Base-by-base conservation (phyloP, 2,329 filamentous ascomycete genomes). In the Hypoxylon rubiginosum region DNA sequence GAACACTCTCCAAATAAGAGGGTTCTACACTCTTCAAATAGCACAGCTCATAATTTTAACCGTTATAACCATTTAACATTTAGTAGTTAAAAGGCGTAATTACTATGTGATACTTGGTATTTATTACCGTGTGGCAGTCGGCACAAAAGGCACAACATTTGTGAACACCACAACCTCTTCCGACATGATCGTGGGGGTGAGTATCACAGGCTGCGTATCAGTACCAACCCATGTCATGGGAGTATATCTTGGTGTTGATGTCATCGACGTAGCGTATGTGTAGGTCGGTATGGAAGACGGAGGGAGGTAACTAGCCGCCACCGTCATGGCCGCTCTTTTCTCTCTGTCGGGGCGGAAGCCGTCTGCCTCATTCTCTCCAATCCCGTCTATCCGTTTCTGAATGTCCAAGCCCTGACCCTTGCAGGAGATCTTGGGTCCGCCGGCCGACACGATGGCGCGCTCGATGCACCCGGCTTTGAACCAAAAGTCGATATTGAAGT, bases 401-500 rank as follows among this genome's bases (percentile, higher is more conserved):
- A 32, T 6, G 21, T 34, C 45, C 34, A 24, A 6, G 24, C 50
- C 55, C 17, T 45, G 34, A 28, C 51, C 43, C 11, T 53, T 15
- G 48, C 73, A 75, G 26, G 67, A 68, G 48, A 74, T 50, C 53
- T 66, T 65, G 13, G 72, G 73, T 15, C 73, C 73, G 13, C 73
- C 73, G 1, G 72, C 73, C 3, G 71, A 73, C 28, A 62, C 66
- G 39, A 75, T 74, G 26, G 73, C 73, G 26, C 72, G 67, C 66
- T 74, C 73, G 24, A 75, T 71, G 57, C 73, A 75, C 10, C 73
- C 73, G 10, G 32, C 52, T 57, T 73, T 74, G 34, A 75, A 72
- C 32, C 72, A 48, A 52, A 71, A 64, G 15, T 70, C 71, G 21
- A 75, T 62, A 55, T 67, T 68, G 55, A 75, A 74, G 50, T 63